Base-by-base conservation (phyloP, 331 rosid genomes). In the Acacia concinna region DNA sequence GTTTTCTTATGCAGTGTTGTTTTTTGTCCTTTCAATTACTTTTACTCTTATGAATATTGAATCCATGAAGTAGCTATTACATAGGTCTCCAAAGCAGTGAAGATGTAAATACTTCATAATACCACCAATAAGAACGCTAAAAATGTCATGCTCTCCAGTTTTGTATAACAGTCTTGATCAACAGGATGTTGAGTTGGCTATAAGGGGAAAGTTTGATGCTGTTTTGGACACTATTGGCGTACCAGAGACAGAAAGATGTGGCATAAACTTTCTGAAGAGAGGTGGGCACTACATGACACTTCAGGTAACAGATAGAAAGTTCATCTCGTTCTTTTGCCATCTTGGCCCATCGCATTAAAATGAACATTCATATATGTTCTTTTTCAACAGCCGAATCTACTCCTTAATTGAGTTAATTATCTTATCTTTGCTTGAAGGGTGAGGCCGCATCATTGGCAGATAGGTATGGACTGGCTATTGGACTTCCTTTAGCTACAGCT, bases 221-320 rank as follows among this genome's bases (percentile, higher is more conserved):
- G 99, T 96, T 71, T 88, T 96, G 86, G 99, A 96, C 81, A 96
- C 99, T 27, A 96, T 93, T 86, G 99, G 99, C 57, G 86, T 52
- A 14, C 87, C 89, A 63, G 96, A 91, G 81, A 96, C 94, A 2
- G 99, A 96, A 93, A 79, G 89, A 65, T 65, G 81, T 75, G 88
- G 99, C 81, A 69, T 96, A 78, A 83, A 74, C 82, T 83, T 96
- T 84, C 87, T 96, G 75, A 96, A 84, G 84, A 86, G 86, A 88
- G 97, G 94, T 20, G 99, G 99, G 60, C 87, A 88, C 86, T 96
- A 91, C 83, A 96, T 96, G 99, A 96, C 99, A 31, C 99, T 96
- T 88, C 99, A 96, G 99, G 99, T 91, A 85, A 78, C 80, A 71
- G 30, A 78, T 57, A 57, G n/a, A 67, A 74, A 43, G 63, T 60